Conservation (phyloP, 2,329 filamentous ascomycete genomes). For the Pyrenochaeta sp. region DNA sequence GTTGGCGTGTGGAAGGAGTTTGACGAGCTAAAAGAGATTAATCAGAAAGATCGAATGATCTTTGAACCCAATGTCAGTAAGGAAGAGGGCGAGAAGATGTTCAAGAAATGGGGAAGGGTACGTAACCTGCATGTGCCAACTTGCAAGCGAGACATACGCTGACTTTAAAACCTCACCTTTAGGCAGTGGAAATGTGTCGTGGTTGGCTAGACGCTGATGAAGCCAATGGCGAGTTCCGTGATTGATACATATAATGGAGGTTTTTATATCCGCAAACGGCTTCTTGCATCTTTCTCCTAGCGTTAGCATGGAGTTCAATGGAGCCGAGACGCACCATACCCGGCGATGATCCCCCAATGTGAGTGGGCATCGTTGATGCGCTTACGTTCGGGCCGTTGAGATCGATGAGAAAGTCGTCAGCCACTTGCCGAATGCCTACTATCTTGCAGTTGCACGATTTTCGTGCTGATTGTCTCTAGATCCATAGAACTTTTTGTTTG, state of each 20-base stretch:
- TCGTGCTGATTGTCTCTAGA: background rate
- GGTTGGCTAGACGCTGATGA: slow-evolving; percentile 69
- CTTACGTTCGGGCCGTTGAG: slow-evolving; percentile 4
- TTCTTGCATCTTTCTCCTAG: slow-evolving; percentile 17
- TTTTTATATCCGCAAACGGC: slow-evolving; percentile 32
- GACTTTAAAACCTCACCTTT: slow-evolving; percentile 3
- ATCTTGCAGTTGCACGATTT: background rate
- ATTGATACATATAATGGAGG: slow-evolving; percentile 30
- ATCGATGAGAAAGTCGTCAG: slow-evolving; percentile 1
- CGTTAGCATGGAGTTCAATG: slow-evolving; percentile 2
- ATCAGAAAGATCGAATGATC: slow-evolving; percentile 70
- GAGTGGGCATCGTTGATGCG: slow-evolving; percentile 1
- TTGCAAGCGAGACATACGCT: slow-evolving; percentile 6
- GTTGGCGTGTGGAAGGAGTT: slow-evolving; percentile 79
- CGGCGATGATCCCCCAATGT: background rate
- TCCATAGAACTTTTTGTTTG: slow-evolving; percentile 1
- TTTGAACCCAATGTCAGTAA: slow-evolving; percentile 72
- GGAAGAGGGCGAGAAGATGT: slow-evolving; percentile 67
- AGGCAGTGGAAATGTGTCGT: slow-evolving; percentile 77
- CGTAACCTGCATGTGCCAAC: background rate
- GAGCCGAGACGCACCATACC: slow-evolving; percentile 1
- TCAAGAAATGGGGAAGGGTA: slow-evolving; percentile 72
- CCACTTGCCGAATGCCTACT: background rate
- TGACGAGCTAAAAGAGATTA: slow-evolving; percentile 75
- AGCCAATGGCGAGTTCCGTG: slow-evolving; percentile 41